Percentiles rank a stretch among this genome's conserved stretches.
Evolutionary conservation across 192 early-diverging fungal species (phyloP).

Genomic region (Radiomyces spectabilis): DNA sequence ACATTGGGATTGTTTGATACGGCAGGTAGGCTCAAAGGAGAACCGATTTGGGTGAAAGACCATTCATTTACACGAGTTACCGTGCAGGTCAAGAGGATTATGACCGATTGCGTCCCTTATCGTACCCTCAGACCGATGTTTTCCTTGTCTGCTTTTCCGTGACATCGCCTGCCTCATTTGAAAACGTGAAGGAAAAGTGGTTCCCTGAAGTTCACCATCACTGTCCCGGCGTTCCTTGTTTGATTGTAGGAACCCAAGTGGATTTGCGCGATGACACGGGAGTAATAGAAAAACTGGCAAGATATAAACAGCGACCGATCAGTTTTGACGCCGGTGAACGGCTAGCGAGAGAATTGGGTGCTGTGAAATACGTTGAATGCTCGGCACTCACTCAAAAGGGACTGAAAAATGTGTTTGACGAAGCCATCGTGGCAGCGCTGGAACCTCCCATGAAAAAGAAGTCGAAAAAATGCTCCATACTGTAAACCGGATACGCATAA

Average conservation of each 20-base stretch:
- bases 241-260: constrained; percentile 87
- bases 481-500: constrained; percentile 41
- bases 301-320: constrained; percentile 80
- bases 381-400: constrained; percentile 88
- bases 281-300: constrained; percentile 69
- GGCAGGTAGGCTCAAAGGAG: constrained; percentile 45
- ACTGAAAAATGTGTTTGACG: constrained; percentile 90
- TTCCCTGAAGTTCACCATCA: constrained; percentile 94
- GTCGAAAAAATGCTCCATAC: constrained; percentile 71
- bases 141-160: constrained; percentile 94
- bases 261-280: constrained; percentile 85
- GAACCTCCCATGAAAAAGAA: constrained; percentile 80
- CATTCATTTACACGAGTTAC: neutral
- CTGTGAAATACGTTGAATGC: constrained; percentile 93
- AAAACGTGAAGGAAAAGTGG: constrained; percentile 96
- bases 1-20: constrained; percentile 95
- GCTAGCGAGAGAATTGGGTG: constrained; percentile 74
- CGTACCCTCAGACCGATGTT: constrained; percentile 93
- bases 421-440: constrained; percentile 94
- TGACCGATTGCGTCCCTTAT: constrained; percentile 86
- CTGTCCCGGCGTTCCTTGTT: constrained; percentile 90
- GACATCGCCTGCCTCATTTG: constrained; percentile 85
- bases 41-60: neutral
- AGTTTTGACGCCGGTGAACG: constrained; percentile 71
- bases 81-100: constrained; percentile 87